Evolutionary conservation across 148 eudicot species (phyloP), one percentile per base, ranked within the genome.

Genomic region (Camellia japonica): DNA sequence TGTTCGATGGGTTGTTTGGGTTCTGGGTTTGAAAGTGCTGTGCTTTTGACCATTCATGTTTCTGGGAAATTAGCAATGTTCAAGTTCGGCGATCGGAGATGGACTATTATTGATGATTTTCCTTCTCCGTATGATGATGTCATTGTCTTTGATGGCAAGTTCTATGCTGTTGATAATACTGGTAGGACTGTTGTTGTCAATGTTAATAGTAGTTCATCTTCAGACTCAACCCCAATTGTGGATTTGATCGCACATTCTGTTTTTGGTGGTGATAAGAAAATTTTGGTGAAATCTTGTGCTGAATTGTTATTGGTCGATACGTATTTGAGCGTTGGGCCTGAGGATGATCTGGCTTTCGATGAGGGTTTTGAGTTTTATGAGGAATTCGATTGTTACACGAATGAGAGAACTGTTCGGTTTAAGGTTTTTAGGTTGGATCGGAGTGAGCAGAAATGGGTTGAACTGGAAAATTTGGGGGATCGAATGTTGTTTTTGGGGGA

Each of bases 231-330:
- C 11, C 74, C 82, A 30, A 63, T 41, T 14, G 76, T 92, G 59
- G 83, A 47, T 41, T 68, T 77, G 16, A 89, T 88, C 67, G 94
- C 91, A 1, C 11, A 58, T 15, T 76, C 98, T 1, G 80, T 89
- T 52, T 88, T 85, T 73, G 98, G 96, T 3, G 98, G 98, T 55
- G 97, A 94, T 79, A 87, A 87, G 88, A 94, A 94, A 75, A 80
- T 85, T 42, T 77, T 94, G 80, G 96, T 90, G 71, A 89, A 86
- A 19, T 84, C 89, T 7, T 74, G 73, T 63, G 90, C 86, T 2
- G 97, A 92, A 13, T 83, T 92, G 80, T 70, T 91, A 76, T 68
- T 92, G 83, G 93, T 94, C n/a, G 97, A 94, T 82, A 86, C 86
- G 68, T 90, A 87, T 84, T 60, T 88, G 78, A 87, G 92, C n/a